Conservation (phyloP, 345 rosid species). For the Laguncularia racemosa region DNA sequence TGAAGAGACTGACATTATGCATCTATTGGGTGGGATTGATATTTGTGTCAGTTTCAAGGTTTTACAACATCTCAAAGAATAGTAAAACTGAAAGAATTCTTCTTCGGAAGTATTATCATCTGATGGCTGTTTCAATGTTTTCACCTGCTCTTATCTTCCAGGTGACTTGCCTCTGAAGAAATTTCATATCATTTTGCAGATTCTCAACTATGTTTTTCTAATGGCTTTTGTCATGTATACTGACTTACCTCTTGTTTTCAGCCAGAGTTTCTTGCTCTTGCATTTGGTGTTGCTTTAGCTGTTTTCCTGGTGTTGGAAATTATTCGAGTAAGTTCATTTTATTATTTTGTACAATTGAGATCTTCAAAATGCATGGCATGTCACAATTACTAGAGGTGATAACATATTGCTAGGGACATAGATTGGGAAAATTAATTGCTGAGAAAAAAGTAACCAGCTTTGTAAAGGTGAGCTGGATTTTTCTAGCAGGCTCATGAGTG, state of each 20-base stretch:
- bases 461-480: no score
- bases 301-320: conserved; percentile 76
- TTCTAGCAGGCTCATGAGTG: no score
- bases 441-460: no score
- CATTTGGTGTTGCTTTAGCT: conserved; percentile 91
- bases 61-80: conserved; percentile 75
- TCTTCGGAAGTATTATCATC: conserved; percentile 93
- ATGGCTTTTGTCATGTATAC: conserved; percentile 2
- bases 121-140: conserved; percentile 95
- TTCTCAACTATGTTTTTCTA: neutral
- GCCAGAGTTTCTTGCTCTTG: conserved; percentile 93
- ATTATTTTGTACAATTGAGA: neutral
- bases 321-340: conserved; percentile 60
- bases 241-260: conserved; percentile 28
- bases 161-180: conserved; percentile 36
- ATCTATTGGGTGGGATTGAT: conserved; percentile 70
- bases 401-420: no score
- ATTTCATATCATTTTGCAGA: conserved; percentile 1
- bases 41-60: conserved; percentile 56
- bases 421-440: no score
- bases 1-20: conserved; percentile 70
- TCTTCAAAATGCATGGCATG: no score
- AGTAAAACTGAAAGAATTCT: conserved; percentile 93
- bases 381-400: no score
- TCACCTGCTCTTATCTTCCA: conserved; percentile 89